Percentiles rank a stretch among this genome's conserved stretches.
Conservation (phyloP, 2,329 filamentous ascomycete species). For the Beauveria sp. region DNA sequence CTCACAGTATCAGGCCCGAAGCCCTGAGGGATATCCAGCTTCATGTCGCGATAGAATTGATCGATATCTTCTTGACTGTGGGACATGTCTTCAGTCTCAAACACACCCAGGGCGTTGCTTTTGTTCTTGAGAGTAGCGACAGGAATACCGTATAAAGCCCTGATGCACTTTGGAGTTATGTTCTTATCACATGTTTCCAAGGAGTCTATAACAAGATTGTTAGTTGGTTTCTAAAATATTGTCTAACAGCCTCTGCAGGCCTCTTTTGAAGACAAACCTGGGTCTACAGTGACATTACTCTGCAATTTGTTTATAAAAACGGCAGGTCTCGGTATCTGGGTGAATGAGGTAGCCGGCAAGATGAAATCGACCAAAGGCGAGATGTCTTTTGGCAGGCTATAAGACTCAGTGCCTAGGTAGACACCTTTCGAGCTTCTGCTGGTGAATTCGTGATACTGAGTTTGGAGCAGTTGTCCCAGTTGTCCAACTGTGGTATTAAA, state of each 20-base stretch:
- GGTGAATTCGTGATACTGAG: no score
- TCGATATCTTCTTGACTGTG: constrained; percentile 34
- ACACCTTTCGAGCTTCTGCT: no score
- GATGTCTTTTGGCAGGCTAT: constrained; percentile 16
- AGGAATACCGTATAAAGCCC: constrained; percentile 36
- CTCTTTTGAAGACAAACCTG: no score
- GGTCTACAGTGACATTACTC: no score
- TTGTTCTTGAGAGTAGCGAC: background rate
- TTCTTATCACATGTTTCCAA: constrained; percentile 36
- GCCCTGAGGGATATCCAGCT: no score
- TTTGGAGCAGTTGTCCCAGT: constrained; percentile 21
- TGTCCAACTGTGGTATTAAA: constrained; percentile 12
- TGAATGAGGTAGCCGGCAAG: constrained; percentile 18
- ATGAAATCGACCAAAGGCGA: constrained; percentile 31
- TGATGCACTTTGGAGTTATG: constrained; percentile 48
- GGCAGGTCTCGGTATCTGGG: background rate
- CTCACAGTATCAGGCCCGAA: no score
- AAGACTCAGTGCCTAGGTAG: no score
- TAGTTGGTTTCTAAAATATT: no score
- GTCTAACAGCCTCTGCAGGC: no score
- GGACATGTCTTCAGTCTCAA: constrained; percentile 30
- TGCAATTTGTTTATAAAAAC: background rate
- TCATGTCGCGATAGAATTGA: constrained; percentile 17
- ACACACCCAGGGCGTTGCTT: constrained; percentile 33
- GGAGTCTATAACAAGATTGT: background rate